Base-by-base conservation (phyloP, 2,329 filamentous ascomycete species). In the Stachybotrys chartarum region DNA sequence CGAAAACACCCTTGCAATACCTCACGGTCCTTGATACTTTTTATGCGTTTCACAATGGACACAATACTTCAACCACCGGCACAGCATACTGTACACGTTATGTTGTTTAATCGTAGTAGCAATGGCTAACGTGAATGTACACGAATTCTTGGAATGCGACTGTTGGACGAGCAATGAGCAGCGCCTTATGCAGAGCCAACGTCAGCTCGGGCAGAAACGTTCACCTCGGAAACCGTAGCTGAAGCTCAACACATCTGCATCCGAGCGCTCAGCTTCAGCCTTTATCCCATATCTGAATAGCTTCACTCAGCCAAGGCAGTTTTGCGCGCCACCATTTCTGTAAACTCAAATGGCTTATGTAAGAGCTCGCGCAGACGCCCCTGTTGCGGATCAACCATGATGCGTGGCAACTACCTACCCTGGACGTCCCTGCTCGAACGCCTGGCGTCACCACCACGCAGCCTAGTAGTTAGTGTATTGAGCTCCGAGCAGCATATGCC, bases 401-500 rank as follows among this genome's bases (percentile, higher is more conserved):
- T 32, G 24, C 49, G 49, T 10, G 16, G 24, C 4, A 31, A 4
- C 46, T 12, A 42, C 10, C 35, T 42, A 42, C 35, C 35, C 35
- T 42, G 35, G 35, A 42, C 14, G 5, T 31, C 16, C 14, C 49
- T 8, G 17, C n/a, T 17, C 8, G 10, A 11, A 39, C 42, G 42
- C 32, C 44, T 55, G 51, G 54, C 56, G 56, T 57, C 56, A 57
- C 56, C 56, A 53, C 14, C 35, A 44, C 47, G 53, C 56, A 57
- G 56, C 56, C 56, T 57, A 35, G 32, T 57, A 35, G 32, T 51
- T 10, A 10, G 35, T 14, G 35, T 6, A 42, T 10, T 42, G 35
- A 42, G 35, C 35, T 42, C 14, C 35, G 14, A 42, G 35, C 35
- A 42, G 14, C 35, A 42, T 42, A 42, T 42, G 10, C 35, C 35